Conservation (phyloP, 148 eudicot species). For the Chenopodium quinoa region DNA sequence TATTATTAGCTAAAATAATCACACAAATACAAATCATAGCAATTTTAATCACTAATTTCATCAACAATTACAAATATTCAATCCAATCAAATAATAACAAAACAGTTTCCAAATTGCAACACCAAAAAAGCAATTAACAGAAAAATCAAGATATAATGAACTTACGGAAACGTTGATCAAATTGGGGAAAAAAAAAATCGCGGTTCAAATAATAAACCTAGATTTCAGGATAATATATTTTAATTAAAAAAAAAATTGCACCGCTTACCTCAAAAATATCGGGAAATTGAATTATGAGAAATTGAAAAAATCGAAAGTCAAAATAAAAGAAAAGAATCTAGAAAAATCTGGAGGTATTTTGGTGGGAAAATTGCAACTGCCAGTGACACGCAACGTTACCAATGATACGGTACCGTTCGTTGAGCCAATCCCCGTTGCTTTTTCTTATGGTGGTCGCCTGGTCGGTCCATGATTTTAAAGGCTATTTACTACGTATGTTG, state of each 20-base stretch:
- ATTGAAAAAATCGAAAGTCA: background rate
- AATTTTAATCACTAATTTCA: background rate
- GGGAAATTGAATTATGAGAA: background rate
- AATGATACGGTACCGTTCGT: background rate
- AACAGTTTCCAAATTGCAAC: background rate
- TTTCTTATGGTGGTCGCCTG: too few relatives aligned
- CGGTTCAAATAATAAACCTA: background rate
- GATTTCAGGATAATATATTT: background rate
- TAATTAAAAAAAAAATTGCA: background rate
- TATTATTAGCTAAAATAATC: background rate
- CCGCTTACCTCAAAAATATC: background rate
- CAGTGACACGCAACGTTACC: background rate
- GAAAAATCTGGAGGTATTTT: slow-evolving; percentile 4
- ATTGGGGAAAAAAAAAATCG: background rate
- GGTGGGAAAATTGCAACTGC: slow-evolving; percentile 22
- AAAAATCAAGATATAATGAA: background rate
- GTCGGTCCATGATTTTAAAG: too few relatives aligned
- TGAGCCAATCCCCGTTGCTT: too few relatives aligned
- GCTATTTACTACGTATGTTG: too few relatives aligned
- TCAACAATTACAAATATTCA: background rate
- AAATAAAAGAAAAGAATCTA: background rate
- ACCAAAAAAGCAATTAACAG: too few relatives aligned
- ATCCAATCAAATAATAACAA: too few relatives aligned
- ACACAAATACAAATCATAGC: background rate
- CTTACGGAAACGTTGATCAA: background rate